Evolutionary conservation across 371 early-diverging fungal species (phyloP).

Genomic region (Mortierella sp.): DNA sequence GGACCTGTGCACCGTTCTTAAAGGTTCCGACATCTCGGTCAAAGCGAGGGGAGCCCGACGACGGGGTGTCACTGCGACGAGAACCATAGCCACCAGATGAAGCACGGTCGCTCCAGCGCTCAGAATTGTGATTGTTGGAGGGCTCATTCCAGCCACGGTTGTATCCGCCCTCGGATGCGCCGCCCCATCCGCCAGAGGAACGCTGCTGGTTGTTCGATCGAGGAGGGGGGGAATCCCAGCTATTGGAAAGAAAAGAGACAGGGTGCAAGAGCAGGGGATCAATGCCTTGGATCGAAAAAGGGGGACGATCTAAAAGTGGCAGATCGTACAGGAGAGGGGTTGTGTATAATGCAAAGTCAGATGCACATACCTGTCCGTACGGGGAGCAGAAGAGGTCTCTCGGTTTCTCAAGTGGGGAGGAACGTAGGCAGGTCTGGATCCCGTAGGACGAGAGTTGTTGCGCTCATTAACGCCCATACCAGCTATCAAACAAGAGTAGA

Average conservation of each 20-base stretch:
- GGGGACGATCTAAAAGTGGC: constrained; percentile 16
- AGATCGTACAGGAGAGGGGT: background rate
- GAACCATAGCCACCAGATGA: constrained; percentile 57
- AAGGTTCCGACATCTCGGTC: constrained; percentile 70
- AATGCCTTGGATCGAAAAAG: constrained; percentile 1
- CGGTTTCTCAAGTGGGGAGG: constrained; percentile 68
- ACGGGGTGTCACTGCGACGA: constrained; percentile 63
- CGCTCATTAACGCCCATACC: constrained; percentile 73
- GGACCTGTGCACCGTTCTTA: constrained; percentile 80
- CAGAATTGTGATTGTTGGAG: constrained; percentile 4
- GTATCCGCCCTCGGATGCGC: constrained; percentile 48
- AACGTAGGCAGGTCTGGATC: constrained; percentile 56
- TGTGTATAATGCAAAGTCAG: too few relatives aligned
- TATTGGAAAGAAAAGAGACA: background rate
- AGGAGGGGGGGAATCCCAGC: constrained; percentile 41
- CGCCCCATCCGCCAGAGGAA: constrained; percentile 43
- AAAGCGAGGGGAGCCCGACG: constrained; percentile 46
- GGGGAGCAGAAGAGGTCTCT: constrained; percentile 27
- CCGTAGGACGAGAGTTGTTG: constrained; percentile 30
- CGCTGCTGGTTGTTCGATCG: constrained; percentile 18
- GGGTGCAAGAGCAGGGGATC: background rate
- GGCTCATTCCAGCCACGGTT: constrained; percentile 46
- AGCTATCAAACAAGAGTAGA: constrained; percentile 58
- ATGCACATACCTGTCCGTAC: constrained; percentile 30
- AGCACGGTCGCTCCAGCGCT: constrained; percentile 53